Conservation (phyloP, 148 eudicot genomes). For the Rhododendron vialii region DNA sequence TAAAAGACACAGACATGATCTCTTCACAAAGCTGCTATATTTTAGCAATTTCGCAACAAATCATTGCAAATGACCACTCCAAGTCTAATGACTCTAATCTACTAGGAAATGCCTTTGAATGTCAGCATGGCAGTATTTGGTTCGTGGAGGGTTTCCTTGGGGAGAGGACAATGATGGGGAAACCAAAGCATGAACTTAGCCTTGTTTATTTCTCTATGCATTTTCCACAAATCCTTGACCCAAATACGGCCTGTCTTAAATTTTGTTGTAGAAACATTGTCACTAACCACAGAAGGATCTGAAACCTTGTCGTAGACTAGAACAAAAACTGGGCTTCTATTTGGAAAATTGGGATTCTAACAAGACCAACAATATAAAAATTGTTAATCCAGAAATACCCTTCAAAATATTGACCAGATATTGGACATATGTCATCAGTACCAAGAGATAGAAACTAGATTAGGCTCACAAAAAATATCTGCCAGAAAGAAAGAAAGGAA, state of each 20-base stretch:
- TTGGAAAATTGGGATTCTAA: background rate
- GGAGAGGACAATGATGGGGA: too few relatives aligned
- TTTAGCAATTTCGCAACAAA: background rate
- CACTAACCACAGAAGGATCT: background rate
- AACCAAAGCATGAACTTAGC: background rate
- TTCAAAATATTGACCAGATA: background rate
- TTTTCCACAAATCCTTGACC: background rate
- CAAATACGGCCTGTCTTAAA: background rate
- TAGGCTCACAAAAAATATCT: too few relatives aligned
- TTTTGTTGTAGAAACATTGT: background rate
- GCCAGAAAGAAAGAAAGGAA: background rate
- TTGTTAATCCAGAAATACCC: background rate
- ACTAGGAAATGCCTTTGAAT: background rate
- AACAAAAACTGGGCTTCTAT: background rate
- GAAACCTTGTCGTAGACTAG: background rate
- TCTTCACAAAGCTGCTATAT: background rate
- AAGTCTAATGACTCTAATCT: background rate
- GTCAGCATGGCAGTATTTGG: background rate
- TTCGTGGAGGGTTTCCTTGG: background rate
- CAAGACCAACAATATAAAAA: background rate
- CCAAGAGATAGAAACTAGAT: background rate
- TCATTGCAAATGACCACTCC: background rate
- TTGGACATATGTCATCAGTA: background rate
- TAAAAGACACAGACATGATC: background rate
- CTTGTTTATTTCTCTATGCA: background rate